Evolutionary conservation across 352 stramenopile species (phyloP).

Genomic region (Phytophthora sp.): DNA sequence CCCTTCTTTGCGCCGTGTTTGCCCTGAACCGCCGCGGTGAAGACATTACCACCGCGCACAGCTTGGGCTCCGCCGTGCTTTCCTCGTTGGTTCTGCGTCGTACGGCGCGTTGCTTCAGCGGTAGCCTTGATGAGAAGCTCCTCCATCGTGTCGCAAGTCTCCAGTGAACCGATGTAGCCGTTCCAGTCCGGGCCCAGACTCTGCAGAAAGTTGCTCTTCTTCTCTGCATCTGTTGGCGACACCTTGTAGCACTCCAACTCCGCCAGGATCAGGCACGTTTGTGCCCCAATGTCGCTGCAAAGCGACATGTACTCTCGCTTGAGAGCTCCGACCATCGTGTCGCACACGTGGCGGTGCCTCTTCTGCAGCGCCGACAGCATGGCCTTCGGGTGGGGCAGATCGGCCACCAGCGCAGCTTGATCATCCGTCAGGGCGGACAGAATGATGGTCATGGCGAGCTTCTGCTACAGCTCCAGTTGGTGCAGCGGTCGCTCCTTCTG

Average conservation of each 20-base stretch:
- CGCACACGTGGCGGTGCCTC: not conserved
- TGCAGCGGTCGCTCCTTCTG: not conserved
- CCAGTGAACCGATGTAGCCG: slow-evolving; percentile 13
- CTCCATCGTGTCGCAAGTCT: slow-evolving; percentile 4
- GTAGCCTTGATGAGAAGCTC: slow-evolving; percentile 12
- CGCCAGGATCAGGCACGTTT: slow-evolving; percentile 13
- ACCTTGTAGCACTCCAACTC: slow-evolving; percentile 15
- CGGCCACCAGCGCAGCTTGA: not conserved
- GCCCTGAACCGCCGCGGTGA: not conserved
- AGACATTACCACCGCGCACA: slow-evolving; percentile 1
- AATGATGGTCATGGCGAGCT: not conserved
- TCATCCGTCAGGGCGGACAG: not conserved
- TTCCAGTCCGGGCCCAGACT: slow-evolving; percentile 18
- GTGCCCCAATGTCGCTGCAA: slow-evolving; percentile 3
- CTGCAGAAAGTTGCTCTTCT: slow-evolving; percentile 15
- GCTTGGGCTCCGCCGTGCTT: not conserved
- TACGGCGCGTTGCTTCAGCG: slow-evolving; percentile 7
- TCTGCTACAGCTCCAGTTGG: not conserved
- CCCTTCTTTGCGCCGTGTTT: slow-evolving; percentile 1
- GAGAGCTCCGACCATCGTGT: not conserved
- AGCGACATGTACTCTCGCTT: not conserved
- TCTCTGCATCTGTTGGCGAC: slow-evolving; percentile 1
- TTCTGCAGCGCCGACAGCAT: slow-evolving; percentile 2
- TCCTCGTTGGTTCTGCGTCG: not conserved
- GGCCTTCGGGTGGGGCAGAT: not conserved